A percentile compares a stretch with the other conserved stretches of the same genome.
Conservation (phyloP, 2,329 filamentous ascomycete species). For the Colletotrichum trifolii region DNA sequence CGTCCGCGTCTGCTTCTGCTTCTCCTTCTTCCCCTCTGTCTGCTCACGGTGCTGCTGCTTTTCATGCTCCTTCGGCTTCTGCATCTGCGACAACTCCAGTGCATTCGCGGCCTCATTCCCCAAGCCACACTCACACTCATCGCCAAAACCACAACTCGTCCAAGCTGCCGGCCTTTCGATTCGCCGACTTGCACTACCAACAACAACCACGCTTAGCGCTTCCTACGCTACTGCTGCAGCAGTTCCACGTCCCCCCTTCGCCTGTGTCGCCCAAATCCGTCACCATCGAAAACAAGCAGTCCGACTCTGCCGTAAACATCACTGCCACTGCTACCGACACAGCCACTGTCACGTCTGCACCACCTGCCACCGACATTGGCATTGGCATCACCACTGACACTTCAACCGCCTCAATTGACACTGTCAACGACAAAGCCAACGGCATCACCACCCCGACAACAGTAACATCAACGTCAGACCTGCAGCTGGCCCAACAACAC, state of each 20-base stretch:
- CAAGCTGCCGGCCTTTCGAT: slow-evolving; percentile 66
- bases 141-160: slow-evolving; percentile 66
- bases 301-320: not conserved
- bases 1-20: slow-evolving; percentile 24
- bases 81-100: slow-evolving; percentile 20
- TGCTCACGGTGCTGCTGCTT: slow-evolving; percentile 21
- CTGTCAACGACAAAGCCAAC: not conserved
- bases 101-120: slow-evolving; percentile 36
- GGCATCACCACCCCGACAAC: slow-evolving; percentile 3
- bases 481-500: slow-evolving; percentile 28
- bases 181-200: slow-evolving; percentile 56
- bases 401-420: slow-evolving; percentile 6
- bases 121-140: slow-evolving; percentile 58
- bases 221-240: slow-evolving; percentile 46
- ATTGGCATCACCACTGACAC: slow-evolving; percentile 13
- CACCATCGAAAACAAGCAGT: slow-evolving; percentile 40
- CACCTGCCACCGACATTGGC: slow-evolving; percentile 9
- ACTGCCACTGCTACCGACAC: slow-evolving; percentile 13
- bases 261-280: slow-evolving; percentile 50
- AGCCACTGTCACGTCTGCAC: slow-evolving; percentile 1
- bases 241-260: slow-evolving; percentile 48
- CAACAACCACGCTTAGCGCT: slow-evolving; percentile 39
- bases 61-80: slow-evolving; percentile 18
- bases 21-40: slow-evolving; percentile 31
- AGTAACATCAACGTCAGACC: slow-evolving; percentile 34